Conservation (phyloP, 1,284 basidiomycete species). For the Cutaneotrichosporon sp. region DNA sequence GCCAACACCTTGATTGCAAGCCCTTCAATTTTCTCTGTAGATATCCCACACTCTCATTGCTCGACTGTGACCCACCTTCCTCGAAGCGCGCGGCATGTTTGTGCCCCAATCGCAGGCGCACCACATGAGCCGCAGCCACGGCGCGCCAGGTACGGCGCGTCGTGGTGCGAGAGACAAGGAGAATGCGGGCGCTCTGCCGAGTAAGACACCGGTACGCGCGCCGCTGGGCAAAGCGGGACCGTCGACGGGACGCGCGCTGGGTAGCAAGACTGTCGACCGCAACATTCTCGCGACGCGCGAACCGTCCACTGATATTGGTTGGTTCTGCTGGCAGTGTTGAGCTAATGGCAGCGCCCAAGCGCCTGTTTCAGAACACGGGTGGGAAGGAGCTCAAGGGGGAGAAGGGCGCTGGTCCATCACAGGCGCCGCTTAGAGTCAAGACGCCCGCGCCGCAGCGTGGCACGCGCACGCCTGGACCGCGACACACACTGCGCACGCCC, state of each 20-base stretch:
- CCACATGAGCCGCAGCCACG: constrained; percentile 7
- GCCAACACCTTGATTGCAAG: no score
- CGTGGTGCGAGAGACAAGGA: constrained; percentile 15
- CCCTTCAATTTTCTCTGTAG: no score
- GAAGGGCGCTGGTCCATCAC: constrained; percentile 1
- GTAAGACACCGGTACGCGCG: constrained; percentile 15
- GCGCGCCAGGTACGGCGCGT: constrained; percentile 11
- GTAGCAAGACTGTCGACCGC: constrained; percentile 15
- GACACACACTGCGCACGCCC: constrained; percentile 12
- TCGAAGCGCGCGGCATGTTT: constrained; percentile 11
- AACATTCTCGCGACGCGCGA: constrained; percentile 12
- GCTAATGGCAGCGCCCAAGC: constrained; percentile 17
- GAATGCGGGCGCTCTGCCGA: constrained; percentile 16
- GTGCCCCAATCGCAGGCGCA: constrained; percentile 9
- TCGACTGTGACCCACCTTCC: background rate
- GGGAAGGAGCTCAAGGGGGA: no score
- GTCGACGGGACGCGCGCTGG: constrained; percentile 11
- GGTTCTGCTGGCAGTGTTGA: background rate
- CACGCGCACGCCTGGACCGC: constrained; percentile 10
- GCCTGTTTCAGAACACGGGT: constrained; percentile 12
- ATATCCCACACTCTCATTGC: no score
- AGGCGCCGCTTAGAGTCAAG: constrained; percentile 8
- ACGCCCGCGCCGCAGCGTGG: constrained; percentile 3
- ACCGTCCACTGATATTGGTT: constrained; percentile 17
- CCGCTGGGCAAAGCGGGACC: constrained; percentile 14